Conservation (phyloP, 495 filamentous ascomycete species). For the Elaphomyces granulatus region DNA sequence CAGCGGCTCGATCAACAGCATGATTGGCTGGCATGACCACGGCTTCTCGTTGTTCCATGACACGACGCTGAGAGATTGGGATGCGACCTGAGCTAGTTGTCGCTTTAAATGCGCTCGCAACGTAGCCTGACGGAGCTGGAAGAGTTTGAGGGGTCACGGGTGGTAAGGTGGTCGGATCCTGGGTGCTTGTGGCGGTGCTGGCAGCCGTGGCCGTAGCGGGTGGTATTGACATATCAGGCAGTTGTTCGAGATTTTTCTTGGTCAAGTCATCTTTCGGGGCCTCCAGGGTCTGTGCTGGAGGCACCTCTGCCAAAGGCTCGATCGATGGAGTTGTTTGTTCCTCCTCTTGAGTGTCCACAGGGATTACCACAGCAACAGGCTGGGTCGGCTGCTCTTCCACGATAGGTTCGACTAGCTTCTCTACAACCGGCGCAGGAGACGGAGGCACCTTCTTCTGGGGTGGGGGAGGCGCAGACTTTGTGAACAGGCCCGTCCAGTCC, state of each 20-base stretch:
- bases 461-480: constrained; percentile 30
- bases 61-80: constrained; percentile 62
- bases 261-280: constrained; percentile 79
- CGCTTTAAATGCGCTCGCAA: constrained; percentile 62
- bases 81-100: constrained; percentile 43
- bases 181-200: constrained; percentile 78
- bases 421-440: constrained; percentile 13
- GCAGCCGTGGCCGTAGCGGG: constrained; percentile 67
- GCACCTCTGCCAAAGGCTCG: constrained; percentile 20
- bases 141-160: constrained; percentile 45
- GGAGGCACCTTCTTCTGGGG: constrained; percentile 22
- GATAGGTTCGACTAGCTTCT: constrained; percentile 6
- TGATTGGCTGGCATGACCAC: constrained; percentile 99
- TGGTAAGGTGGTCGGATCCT: constrained; percentile 45
- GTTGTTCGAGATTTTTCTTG: constrained; percentile 77
- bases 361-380: constrained; percentile 11
- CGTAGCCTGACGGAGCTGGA: constrained; percentile 51
- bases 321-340: constrained; percentile 10
- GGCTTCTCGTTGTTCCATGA: constrained; percentile 89
- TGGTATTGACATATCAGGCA: constrained; percentile 64
- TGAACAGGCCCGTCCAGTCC: constrained; percentile 51
- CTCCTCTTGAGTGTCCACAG: constrained; percentile 15
- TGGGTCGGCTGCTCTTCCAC: constrained; percentile 20
- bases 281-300: constrained; percentile 41
- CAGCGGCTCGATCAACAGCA: constrained; percentile 81